Evolutionary conservation across 495 filamentous ascomycete genomes (phyloP), one percentile per base, ranked within the genome.

Genomic region (Ramalina peruviana): DNA sequence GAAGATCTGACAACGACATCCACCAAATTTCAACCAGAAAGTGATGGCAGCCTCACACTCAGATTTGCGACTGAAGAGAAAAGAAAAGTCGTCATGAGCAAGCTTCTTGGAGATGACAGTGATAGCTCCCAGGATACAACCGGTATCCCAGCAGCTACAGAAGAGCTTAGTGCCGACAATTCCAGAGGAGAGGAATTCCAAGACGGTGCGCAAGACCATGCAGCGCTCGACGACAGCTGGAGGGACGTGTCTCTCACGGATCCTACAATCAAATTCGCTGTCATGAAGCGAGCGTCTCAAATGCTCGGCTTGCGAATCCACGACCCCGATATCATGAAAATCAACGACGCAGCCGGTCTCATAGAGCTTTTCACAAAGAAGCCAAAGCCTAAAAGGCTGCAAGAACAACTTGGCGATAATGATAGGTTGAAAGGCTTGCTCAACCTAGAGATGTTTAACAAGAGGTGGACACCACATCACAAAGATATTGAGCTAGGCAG

Each of bases 401-500:
- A 70, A 25, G 46, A 58, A 15, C 58, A 68, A 7, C 15, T 26
- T 37, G 36, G 43, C 15, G 5, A 16, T 4, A 19, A 36, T 12
- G 38, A 46, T n/a, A 45, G 15, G 39, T 13, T 86, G 27, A 51
- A 61, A 7, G 56, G 56, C 3, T 62, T 88, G 30, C 70, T 80
- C 43, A 95, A 95, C 60, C 81, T 96, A 39, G 74, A 71, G 54
- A 65, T 94, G 10, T 72, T 69, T 46, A 54, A 60, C 4, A 70
- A 70, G 50, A 77, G 81, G 54, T 67, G 82, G 45, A 84, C 76
- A 19, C 74, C 73, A 20, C 74, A 78, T 43, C 75, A 88, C 65
- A 77, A 78, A 62, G 86, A 94, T 64, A 80, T 75, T 61, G 74
- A 75, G 54, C 56, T 90, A 21, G 90, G 90, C 5, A 75, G 90